phyloP scores from a whole-genome alignment of 75 land plant genomes.

The Picea glauca region DNA sequence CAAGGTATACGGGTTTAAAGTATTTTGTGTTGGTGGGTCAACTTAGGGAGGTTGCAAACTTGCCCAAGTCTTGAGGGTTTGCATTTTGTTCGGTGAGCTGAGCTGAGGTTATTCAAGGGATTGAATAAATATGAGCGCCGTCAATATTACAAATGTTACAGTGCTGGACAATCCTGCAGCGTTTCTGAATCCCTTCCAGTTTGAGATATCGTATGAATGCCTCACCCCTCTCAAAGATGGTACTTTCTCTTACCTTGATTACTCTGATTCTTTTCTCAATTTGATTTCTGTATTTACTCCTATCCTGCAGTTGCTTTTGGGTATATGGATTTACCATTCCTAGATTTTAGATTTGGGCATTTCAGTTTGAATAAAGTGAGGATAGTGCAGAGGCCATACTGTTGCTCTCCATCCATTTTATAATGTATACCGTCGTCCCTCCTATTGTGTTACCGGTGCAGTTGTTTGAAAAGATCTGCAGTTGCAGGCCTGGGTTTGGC shows the following conservation, averaged over 20 bases:
- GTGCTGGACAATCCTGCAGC: slow-evolving; percentile 92
- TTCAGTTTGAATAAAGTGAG: too few relatives aligned
- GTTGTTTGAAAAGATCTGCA: too few relatives aligned
- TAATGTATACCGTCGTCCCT: too few relatives aligned
- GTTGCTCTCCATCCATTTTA: too few relatives aligned
- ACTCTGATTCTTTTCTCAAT: neutral
- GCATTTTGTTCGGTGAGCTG: neutral
- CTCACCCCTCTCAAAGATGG: slow-evolving; percentile 81
- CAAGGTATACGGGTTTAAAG: neutral
- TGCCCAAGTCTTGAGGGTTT: too few relatives aligned
- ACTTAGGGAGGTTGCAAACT: too few relatives aligned
- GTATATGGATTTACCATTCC: too few relatives aligned
- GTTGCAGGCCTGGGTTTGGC: too few relatives aligned
- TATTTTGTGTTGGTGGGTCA: neutral
- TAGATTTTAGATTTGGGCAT: too few relatives aligned
- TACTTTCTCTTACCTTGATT: slow-evolving; percentile 9
- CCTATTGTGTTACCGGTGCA: too few relatives aligned
- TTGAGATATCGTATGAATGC: slow-evolving; percentile 97
- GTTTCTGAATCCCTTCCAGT: slow-evolving; percentile 84
- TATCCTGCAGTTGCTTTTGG: too few relatives aligned
- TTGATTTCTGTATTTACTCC: neutral
- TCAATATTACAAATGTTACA: slow-evolving; percentile 87
- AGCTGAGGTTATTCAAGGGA: neutral
- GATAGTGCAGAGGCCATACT: too few relatives aligned
- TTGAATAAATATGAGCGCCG: slow-evolving; percentile 68